phyloP scores from a whole-genome alignment of 2,329 filamentous ascomycete genomes.

The Tolypocladium endophyticum region DNA sequence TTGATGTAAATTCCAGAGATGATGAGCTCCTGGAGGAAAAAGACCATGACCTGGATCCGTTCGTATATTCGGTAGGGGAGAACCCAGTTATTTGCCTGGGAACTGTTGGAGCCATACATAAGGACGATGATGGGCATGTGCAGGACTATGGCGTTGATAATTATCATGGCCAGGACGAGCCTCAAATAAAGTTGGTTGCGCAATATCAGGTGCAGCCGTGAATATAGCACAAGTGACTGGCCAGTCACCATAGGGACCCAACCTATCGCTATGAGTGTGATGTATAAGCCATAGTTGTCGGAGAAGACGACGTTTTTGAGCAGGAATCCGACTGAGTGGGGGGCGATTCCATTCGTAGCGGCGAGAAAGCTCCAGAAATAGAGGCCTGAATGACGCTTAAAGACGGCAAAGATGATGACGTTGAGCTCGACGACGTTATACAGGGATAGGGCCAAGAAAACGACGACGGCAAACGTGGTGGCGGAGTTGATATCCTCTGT shows the following conservation, averaged over 20 bases:
- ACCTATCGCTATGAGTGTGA: slow-evolving; percentile 11
- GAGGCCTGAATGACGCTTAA: slow-evolving; percentile 17
- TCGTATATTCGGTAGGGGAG: slow-evolving; percentile 32
- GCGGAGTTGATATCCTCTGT: background rate
- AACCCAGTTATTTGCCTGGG: slow-evolving; percentile 3
- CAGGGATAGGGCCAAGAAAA: slow-evolving; percentile 6
- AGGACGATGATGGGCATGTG: slow-evolving; percentile 45
- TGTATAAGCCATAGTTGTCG: slow-evolving; percentile 5
- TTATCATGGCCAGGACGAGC: slow-evolving; percentile 44
- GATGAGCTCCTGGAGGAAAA: slow-evolving; percentile 42
- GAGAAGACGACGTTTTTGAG: slow-evolving; percentile 24
- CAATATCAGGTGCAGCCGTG: slow-evolving; percentile 47
- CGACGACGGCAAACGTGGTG: background rate
- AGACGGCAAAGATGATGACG: slow-evolving; percentile 19
- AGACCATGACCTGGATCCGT: slow-evolving; percentile 41
- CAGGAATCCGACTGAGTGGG: slow-evolving; percentile 33
- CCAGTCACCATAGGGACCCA: slow-evolving; percentile 43
- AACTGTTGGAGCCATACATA: slow-evolving; percentile 38
- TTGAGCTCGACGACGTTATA: slow-evolving; percentile 21
- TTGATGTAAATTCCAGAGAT: slow-evolving; percentile 41
- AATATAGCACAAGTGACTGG: slow-evolving; percentile 50
- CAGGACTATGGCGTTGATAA: slow-evolving; percentile 39
- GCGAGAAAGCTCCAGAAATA: slow-evolving; percentile 28
- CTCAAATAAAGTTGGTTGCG: slow-evolving; percentile 35
- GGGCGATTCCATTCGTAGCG: slow-evolving; percentile 18